Conservation (phyloP, 495 filamentous ascomycete genomes). For the Xeromyces bisporus region DNA sequence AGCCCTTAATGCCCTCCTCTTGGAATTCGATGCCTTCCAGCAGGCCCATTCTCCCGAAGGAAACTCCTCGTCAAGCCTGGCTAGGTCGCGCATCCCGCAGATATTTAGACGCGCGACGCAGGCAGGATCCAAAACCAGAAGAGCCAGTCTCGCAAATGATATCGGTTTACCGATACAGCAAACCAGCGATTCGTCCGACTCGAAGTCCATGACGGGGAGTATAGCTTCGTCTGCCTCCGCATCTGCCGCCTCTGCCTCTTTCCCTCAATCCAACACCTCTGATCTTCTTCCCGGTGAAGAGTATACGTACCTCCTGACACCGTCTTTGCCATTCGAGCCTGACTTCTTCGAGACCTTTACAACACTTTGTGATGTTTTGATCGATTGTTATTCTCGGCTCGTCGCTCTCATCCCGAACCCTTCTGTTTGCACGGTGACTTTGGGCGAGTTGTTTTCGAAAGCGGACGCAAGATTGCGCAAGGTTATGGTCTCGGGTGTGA, state of each 20-base stretch:
- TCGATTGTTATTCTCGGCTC: slow-evolving; percentile 76
- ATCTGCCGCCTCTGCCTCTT: slow-evolving; percentile 25
- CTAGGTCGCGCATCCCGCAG: slow-evolving; percentile 60
- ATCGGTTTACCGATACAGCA: slow-evolving; percentile 45
- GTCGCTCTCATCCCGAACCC: slow-evolving; percentile 52
- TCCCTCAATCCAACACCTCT: slow-evolving; percentile 33
- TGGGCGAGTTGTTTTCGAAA: slow-evolving; percentile 69
- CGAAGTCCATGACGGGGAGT: slow-evolving; percentile 28
- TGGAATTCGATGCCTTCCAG: slow-evolving; percentile 88
- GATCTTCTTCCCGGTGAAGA: slow-evolving; percentile 52
- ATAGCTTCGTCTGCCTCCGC: slow-evolving; percentile 22
- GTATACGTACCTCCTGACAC: slow-evolving; percentile 76
- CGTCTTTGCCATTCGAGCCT: slow-evolving; percentile 87
- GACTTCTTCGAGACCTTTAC: slow-evolving; percentile 96
- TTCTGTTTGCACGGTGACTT: slow-evolving; percentile 44
- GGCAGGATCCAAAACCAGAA: slow-evolving; percentile 46
- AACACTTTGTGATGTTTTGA: slow-evolving; percentile 90
- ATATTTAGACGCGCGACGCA: slow-evolving; percentile 70
- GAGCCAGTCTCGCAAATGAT: slow-evolving; percentile 52
- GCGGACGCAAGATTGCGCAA: slow-evolving; percentile 73
- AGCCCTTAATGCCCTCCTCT: slow-evolving; percentile 67
- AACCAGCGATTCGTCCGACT: slow-evolving; percentile 32
- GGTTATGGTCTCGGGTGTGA: slow-evolving; percentile 64
- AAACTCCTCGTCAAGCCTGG: slow-evolving; percentile 48
- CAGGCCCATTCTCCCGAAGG: slow-evolving; percentile 67